Percentiles rank a stretch among this genome's conserved stretches.
These are phyloP conservation scores for Leucosporidium scottii DNA, from an alignment of 768 basidiomycete species.

Conservation along the genomic window DNA sequence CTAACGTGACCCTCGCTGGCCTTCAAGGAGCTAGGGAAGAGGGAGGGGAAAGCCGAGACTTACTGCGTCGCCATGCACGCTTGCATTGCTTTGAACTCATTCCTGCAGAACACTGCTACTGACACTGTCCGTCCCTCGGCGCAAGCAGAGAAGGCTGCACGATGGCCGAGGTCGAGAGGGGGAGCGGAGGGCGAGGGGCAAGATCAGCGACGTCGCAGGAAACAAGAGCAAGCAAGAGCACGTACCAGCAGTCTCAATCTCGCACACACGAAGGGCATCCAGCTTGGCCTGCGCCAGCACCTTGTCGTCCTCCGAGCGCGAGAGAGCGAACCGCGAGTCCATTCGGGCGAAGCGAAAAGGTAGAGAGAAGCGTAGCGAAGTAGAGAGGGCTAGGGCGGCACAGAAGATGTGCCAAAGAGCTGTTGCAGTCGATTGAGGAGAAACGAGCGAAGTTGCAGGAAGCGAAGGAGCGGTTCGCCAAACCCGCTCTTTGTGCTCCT, in stretches of 20 bases:
- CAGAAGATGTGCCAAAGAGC: no score
- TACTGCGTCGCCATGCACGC: conserved; percentile 30
- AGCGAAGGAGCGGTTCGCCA: not conserved
- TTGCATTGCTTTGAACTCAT: conserved; percentile 32
- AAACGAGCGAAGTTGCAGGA: no score
- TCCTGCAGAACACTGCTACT: conserved; percentile 27
- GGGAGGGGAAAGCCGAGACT: conserved; percentile 14
- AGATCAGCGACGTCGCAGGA: not conserved
- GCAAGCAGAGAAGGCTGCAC: conserved; percentile 25
- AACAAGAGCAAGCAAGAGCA: not conserved
- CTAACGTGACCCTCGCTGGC: no score
- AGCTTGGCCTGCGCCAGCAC: conserved; percentile 15
- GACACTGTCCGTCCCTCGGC: conserved; percentile 28
- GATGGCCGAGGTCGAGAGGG: not conserved
- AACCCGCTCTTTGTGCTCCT: not conserved
- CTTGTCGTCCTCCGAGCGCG: conserved; percentile 27
- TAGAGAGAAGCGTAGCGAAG: not conserved
- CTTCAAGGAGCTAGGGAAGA: not conserved
- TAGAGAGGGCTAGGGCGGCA: not conserved
- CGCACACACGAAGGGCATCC: conserved; percentile 19
- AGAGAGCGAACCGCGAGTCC: conserved; percentile 28
- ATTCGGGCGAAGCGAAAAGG: not conserved
- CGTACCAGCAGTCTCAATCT: conserved; percentile 15
- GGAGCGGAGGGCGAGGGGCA: not conserved
- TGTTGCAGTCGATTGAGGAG: no score